Evolutionary conservation across 495 filamentous ascomycete genomes (phyloP).

Genomic region (Chlorociboria aeruginascens): DNA sequence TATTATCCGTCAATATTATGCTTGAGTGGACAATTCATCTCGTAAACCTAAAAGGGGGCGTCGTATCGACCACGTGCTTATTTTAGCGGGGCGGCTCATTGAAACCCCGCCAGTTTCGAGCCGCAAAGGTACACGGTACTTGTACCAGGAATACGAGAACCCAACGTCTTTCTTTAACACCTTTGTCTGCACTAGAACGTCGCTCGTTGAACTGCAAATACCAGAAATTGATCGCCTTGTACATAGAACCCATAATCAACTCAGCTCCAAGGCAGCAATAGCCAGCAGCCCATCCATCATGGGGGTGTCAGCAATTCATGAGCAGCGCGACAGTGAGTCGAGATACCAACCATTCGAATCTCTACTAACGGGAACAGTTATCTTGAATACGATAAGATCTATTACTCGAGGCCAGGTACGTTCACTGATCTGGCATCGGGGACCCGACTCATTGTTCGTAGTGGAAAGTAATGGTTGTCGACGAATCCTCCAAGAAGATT

Average conservation of each 20-base stretch:
- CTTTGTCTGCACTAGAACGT: no score
- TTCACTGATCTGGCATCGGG: constrained; percentile 9
- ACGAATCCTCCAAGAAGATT: constrained; percentile 65
- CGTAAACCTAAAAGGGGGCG: no score
- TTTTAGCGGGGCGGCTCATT: no score
- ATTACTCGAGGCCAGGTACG: constrained; percentile 44
- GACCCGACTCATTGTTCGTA: constrained; percentile 27
- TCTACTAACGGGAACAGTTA: constrained; percentile 24
- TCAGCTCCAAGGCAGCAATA: background rate
- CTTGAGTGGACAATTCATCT: no score
- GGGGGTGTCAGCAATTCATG: constrained; percentile 28
- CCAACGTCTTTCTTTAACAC: no score
- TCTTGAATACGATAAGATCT: constrained; percentile 40
- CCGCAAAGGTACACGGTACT: no score
- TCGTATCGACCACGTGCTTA: no score
- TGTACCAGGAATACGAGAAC: no score
- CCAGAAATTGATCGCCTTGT: background rate
- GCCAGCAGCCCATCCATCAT: constrained; percentile 21
- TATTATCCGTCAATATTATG: no score
- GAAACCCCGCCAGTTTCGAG: no score
- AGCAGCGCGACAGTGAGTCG: constrained; percentile 31
- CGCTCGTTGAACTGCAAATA: no score
- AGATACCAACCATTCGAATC: background rate
- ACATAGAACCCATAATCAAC: background rate
- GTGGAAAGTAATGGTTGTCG: constrained; percentile 94